These are phyloP conservation scores for Sanguinoderma infundibulare DNA, from an alignment of 1,284 basidiomycete genomes.

Conservation along the genomic window DNA sequence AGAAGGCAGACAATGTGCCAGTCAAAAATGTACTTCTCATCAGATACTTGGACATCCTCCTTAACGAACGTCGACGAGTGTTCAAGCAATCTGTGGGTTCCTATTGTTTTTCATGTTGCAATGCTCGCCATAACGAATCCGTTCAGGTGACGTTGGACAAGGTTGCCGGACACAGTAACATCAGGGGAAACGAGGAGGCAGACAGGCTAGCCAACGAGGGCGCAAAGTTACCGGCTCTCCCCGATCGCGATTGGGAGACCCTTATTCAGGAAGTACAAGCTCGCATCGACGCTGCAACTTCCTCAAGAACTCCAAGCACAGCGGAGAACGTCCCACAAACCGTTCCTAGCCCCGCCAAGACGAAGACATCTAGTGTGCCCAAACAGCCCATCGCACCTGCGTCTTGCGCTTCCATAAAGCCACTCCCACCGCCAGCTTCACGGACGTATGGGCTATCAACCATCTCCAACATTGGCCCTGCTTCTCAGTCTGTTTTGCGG, in stretches of 20 bases:
- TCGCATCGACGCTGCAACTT: constrained; percentile 2
- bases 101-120: neutral
- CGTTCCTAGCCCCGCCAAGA: neutral
- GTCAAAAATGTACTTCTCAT: constrained; percentile 76
- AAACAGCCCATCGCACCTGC: neutral
- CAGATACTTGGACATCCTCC: constrained; percentile 58
- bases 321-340: neutral
- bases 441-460: neutral
- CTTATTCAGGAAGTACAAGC: constrained; percentile 11
- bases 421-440: neutral
- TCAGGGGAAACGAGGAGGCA: constrained; percentile 79
- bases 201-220: constrained; percentile 71
- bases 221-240: constrained; percentile 38
- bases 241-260: constrained; percentile 62
- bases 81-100: constrained; percentile 44
- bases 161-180: constrained; percentile 74
- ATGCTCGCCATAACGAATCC: neutral
- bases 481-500: neutral
- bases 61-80: constrained; percentile 47
- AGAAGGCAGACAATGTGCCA: constrained; percentile 45
- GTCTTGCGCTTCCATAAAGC: neutral
- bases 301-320: neutral
- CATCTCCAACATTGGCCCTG: neutral
- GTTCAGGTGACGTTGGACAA: constrained; percentile 55
- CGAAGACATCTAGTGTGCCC: neutral